Percentiles rank a stretch among this genome's conserved stretches.
phyloP scores from a whole-genome alignment of 257 asterid genomes.

The Agastache rugosa region DNA sequence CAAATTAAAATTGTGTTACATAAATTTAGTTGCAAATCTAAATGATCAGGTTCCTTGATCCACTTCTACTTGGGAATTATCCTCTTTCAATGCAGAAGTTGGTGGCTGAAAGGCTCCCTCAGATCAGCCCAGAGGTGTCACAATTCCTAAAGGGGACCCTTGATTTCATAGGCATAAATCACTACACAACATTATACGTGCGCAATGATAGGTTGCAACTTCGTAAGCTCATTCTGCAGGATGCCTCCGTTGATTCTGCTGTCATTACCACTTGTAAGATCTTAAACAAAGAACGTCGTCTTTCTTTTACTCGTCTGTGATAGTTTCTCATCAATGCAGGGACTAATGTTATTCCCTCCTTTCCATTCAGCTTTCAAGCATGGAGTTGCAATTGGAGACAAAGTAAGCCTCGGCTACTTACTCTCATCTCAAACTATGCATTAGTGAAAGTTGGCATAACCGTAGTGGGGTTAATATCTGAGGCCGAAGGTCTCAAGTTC shows the following conservation, averaged over 20 bases:
- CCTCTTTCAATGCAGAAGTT: conserved; percentile 87
- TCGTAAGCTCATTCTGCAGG: conserved; percentile 59
- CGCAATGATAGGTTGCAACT: conserved; percentile 64
- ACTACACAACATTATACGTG: conserved; percentile 73
- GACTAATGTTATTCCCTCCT: conserved; percentile 18
- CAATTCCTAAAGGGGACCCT: conserved; percentile 62
- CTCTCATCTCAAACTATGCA: conserved; percentile 16
- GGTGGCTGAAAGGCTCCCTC: conserved; percentile 71
- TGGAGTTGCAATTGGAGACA: conserved; percentile 79
- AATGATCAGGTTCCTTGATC: conserved; percentile 87
- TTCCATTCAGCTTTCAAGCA: conserved; percentile 60
- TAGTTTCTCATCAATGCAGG: background rate
- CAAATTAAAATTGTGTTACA: background rate
- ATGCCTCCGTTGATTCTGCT: conserved; percentile 76
- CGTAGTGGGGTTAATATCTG: too few species aligned
- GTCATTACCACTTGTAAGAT: conserved; percentile 73
- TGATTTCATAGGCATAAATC: conserved; percentile 86
- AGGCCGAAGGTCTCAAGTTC: too few species aligned
- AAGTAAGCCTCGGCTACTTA: conserved; percentile 48
- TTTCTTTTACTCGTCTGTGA: background rate
- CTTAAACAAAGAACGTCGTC: background rate
- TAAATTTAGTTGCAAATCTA: conserved; percentile 23
- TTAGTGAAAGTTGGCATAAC: too few species aligned
- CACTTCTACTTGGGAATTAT: conserved; percentile 83
- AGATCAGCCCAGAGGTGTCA: conserved; percentile 51